These are phyloP conservation scores for Colletotrichum musicola DNA, from an alignment of 2,329 filamentous ascomycete genomes.

Conservation along the genomic window DNA sequence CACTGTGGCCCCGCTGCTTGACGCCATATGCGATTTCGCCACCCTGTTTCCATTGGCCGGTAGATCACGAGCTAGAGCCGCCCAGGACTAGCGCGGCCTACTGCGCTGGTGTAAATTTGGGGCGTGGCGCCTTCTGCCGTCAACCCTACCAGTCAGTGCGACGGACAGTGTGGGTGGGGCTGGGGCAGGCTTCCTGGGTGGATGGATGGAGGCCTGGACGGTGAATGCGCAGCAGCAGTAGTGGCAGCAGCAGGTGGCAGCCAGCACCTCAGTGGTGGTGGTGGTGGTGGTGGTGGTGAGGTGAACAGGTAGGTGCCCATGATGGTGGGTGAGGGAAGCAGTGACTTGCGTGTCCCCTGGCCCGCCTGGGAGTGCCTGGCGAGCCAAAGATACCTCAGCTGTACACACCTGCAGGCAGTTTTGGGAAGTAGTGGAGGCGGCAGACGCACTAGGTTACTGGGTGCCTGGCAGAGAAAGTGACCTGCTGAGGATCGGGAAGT, in stretches of 20 bases:
- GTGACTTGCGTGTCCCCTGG: slow-evolving; percentile 24
- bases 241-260: neutral
- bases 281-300: no score
- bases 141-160: slow-evolving; percentile 37
- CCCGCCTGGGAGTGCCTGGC: slow-evolving; percentile 21
- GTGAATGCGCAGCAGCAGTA: slow-evolving; percentile 19
- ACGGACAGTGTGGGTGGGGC: slow-evolving; percentile 29
- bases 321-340: neutral
- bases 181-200: slow-evolving; percentile 17
- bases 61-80: slow-evolving; percentile 28
- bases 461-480: slow-evolving; percentile 16
- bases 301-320: no score
- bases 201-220: slow-evolving; percentile 13
- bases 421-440: neutral
- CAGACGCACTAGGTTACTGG: slow-evolving; percentile 9
- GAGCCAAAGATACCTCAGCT: neutral
- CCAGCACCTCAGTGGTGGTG: neutral
- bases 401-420: slow-evolving; percentile 5
- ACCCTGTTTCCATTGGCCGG: slow-evolving; percentile 36
- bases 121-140: slow-evolving; percentile 38
- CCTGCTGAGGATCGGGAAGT: neutral
- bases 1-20: slow-evolving; percentile 38
- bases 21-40: slow-evolving; percentile 40
- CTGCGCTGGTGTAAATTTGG: slow-evolving; percentile 37
- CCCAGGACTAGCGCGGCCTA: slow-evolving; percentile 30